phyloP scores from a whole-genome alignment of 2,329 filamentous ascomycete species.

The Cordyceps farinosa region DNA sequence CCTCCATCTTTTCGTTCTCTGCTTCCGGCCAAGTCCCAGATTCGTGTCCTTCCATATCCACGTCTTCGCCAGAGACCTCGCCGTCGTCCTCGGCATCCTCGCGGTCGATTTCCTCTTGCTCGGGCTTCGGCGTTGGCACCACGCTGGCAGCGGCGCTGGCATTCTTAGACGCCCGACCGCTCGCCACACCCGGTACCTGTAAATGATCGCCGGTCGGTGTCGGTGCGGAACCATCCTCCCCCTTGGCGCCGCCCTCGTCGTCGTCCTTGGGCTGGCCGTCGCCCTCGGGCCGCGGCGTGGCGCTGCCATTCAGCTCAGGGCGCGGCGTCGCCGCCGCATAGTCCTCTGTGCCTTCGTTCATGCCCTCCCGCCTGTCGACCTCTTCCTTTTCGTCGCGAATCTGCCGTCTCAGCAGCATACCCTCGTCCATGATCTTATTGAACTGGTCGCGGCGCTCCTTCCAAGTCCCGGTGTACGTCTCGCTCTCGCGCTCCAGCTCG shows the following conservation, averaged over 20 bases:
- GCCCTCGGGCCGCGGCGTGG: slow-evolving; percentile 47
- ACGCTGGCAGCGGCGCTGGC: slow-evolving; percentile 28
- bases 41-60: slow-evolving; percentile 4
- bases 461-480: slow-evolving; percentile 79
- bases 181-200: slow-evolving; percentile 22
- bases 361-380: slow-evolving; percentile 80
- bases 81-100: slow-evolving; percentile 49
- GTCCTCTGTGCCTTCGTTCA: slow-evolving; percentile 66
- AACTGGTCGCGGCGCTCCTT: slow-evolving; percentile 81
- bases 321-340: slow-evolving; percentile 50
- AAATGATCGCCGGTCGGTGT: slow-evolving; percentile 19
- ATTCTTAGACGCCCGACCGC: slow-evolving; percentile 23
- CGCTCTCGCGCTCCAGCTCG: slow-evolving; percentile 80
- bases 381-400: slow-evolving; percentile 96
- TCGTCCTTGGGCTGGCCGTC: slow-evolving; percentile 24
- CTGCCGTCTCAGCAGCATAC: slow-evolving; percentile 76
- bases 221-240: slow-evolving; percentile 33
- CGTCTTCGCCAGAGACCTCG: slow-evolving; percentile 39
- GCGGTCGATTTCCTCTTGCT: slow-evolving; percentile 12
- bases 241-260: slow-evolving; percentile 28
- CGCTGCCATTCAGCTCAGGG: slow-evolving; percentile 48
- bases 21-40: slow-evolving; percentile 34
- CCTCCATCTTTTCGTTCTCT: slow-evolving; percentile 58
- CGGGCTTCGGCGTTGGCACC: slow-evolving; percentile 26
- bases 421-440: slow-evolving; percentile 83